phyloP scores from a whole-genome alignment of 73 alveolate genomes.

The Paramecium sexaurelia region DNA sequence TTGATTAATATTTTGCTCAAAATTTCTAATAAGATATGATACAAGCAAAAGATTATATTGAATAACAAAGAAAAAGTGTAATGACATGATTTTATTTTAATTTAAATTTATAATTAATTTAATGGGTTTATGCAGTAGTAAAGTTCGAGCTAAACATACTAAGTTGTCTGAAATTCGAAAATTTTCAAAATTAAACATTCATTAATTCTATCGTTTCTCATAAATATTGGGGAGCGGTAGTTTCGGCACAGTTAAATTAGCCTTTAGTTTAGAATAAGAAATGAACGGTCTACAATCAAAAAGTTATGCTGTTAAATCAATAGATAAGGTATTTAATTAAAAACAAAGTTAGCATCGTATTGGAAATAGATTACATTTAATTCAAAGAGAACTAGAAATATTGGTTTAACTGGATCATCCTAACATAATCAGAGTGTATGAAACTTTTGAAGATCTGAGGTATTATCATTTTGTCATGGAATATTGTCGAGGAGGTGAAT shows the following conservation, averaged over 20 bases:
- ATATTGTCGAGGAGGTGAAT: slow-evolving; percentile 81
- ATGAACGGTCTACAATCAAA: slow-evolving; percentile 38
- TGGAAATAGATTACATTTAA: slow-evolving; percentile 42
- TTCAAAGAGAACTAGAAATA: slow-evolving; percentile 75
- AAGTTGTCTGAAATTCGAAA: slow-evolving; percentile 4
- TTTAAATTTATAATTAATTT: not conserved
- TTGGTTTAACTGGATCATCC: slow-evolving; percentile 83
- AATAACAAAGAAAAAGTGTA: slow-evolving; percentile 16
- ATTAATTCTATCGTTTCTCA: slow-evolving; percentile 35
- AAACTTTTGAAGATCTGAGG: slow-evolving; percentile 78
- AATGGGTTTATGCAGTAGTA: not conserved
- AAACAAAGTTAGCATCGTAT: slow-evolving; percentile 11
- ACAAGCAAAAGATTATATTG: not conserved
- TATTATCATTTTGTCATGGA: slow-evolving; percentile 82
- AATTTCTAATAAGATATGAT: slow-evolving; percentile 30
- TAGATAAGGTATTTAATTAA: slow-evolving; percentile 41
- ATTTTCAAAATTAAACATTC: slow-evolving; percentile 54
- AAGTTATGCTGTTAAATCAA: slow-evolving; percentile 61
- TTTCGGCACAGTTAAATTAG: slow-evolving; percentile 69
- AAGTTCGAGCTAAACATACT: not conserved
- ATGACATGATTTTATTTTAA: not conserved
- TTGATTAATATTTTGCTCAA: not conserved
- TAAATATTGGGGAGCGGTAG: slow-evolving; percentile 70
- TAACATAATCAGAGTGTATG: slow-evolving; percentile 79
- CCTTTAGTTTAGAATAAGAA: slow-evolving; percentile 42